phyloP scores from a whole-genome alignment of 1,284 basidiomycete genomes.

The Bondarzewia mesenterica region DNA sequence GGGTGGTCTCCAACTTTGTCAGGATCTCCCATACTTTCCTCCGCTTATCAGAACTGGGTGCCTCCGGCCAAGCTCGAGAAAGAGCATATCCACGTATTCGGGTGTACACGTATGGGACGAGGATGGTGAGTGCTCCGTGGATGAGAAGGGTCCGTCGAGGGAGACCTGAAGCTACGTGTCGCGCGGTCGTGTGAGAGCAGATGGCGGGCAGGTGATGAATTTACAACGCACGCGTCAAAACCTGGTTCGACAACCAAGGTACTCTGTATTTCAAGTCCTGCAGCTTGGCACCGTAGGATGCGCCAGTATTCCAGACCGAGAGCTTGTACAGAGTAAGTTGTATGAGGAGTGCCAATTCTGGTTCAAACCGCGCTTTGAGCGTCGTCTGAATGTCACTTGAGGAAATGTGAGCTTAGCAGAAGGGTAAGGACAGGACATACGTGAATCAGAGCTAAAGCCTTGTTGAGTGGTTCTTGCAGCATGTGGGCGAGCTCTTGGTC shows the following conservation, averaged over 20 bases:
- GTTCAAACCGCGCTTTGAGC: slow-evolving; percentile 64
- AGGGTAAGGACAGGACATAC: slow-evolving; percentile 34
- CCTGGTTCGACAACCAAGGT: slow-evolving; percentile 16
- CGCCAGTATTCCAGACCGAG: slow-evolving; percentile 74
- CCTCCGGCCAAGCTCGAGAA: slow-evolving; percentile 84
- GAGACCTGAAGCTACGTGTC: slow-evolving; percentile 47
- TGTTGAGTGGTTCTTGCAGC: slow-evolving; percentile 77
- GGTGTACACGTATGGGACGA: slow-evolving; percentile 74
- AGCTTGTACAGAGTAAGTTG: slow-evolving; percentile 78
- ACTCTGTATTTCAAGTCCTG: slow-evolving; percentile 73
- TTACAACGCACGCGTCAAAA: slow-evolving; percentile 27
- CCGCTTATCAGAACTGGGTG: slow-evolving; percentile 68
- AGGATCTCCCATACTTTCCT: slow-evolving; percentile 74
- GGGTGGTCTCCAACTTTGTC: slow-evolving; percentile 57
- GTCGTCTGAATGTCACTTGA: slow-evolving; percentile 35
- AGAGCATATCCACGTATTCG: slow-evolving; percentile 73
- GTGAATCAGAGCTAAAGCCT: slow-evolving; percentile 62
- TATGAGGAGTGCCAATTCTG: slow-evolving; percentile 75
- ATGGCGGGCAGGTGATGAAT: background rate
- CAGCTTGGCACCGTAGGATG: slow-evolving; percentile 87
- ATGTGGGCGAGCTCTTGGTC: slow-evolving; percentile 86
- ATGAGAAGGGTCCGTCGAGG: slow-evolving; percentile 52
- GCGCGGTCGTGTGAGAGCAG: slow-evolving; percentile 3
- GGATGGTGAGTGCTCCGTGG: slow-evolving; percentile 69
- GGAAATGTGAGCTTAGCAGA: background rate